Conservation (phyloP, 2,329 filamentous ascomycete species). For the Aspergillus sp. region DNA sequence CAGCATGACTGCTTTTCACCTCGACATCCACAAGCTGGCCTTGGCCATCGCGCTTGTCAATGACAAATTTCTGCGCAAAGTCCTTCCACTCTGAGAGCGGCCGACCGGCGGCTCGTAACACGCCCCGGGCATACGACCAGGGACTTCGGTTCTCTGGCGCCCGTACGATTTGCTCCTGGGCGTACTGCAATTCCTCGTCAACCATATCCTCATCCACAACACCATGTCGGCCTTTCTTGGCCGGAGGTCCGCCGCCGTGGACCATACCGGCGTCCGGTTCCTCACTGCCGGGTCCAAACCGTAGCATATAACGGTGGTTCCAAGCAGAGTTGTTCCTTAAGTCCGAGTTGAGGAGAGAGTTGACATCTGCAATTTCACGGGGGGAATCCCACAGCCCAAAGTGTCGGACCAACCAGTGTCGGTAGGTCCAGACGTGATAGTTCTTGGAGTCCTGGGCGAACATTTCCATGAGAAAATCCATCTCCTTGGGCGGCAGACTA, state of each 20-base stretch:
- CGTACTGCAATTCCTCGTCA: conserved; percentile 73
- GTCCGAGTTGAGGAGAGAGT: conserved; percentile 72
- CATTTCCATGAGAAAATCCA: conserved; percentile 75
- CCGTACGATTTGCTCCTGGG: conserved; percentile 68
- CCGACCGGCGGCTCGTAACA: conserved; percentile 65
- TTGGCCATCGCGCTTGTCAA: conserved; percentile 44
- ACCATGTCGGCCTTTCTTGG: conserved; percentile 32
- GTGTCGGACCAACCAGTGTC: conserved; percentile 72
- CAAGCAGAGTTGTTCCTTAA: conserved; percentile 96
- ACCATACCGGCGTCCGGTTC: conserved; percentile 40
- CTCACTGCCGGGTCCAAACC: conserved; percentile 64
- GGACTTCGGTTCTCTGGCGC: conserved; percentile 92
- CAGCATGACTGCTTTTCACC: conserved; percentile 62
- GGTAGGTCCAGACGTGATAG: conserved; percentile 97
- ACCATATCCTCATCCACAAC: conserved; percentile 63
- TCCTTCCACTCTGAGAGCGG: conserved; percentile 50
- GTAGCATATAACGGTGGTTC: conserved; percentile 95
- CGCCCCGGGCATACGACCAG: conserved; percentile 87
- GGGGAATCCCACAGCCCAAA: conserved; percentile 59
- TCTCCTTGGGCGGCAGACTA: conserved; percentile 65
- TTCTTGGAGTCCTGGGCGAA: conserved; percentile 88
- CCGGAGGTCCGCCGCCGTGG: conserved; percentile 19
- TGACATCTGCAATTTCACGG: conserved; percentile 67
- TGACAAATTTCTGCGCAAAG: conserved; percentile 57
- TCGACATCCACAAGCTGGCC: conserved; percentile 28